Percentiles rank a stretch among this genome's conserved stretches.
Evolutionary conservation across 1,284 basidiomycete species (phyloP).

Genomic region (Sporisorium iseilematis-ciliati): DNA sequence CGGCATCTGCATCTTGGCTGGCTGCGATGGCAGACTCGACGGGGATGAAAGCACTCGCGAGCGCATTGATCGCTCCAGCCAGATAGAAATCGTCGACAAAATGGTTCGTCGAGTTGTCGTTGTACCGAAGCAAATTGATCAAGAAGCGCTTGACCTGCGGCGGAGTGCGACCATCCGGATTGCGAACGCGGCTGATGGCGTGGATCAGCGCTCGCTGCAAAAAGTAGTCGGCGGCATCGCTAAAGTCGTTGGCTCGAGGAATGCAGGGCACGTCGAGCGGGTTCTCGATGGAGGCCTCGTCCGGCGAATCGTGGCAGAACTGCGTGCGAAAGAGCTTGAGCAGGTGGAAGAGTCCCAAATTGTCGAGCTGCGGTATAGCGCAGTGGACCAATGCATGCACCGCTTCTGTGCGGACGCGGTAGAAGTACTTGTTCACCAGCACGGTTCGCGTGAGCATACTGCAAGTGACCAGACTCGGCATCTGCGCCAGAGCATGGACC

Average conservation of each 20-base stretch:
- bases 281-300: slow-evolving; percentile 41
- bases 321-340: slow-evolving; percentile 91
- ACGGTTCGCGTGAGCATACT: slow-evolving; percentile 91
- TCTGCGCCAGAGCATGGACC: slow-evolving; percentile 75
- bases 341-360: slow-evolving; percentile 92
- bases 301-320: slow-evolving; percentile 79
- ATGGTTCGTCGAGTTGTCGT: slow-evolving; percentile 94
- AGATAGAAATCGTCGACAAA: slow-evolving; percentile 93
- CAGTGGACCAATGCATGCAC: slow-evolving; percentile 88
- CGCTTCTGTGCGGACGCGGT: slow-evolving; percentile 95
- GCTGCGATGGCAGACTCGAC: slow-evolving; percentile 52
- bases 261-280: slow-evolving; percentile 77
- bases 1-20: slow-evolving; percentile 52
- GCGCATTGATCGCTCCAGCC: slow-evolving; percentile 84
- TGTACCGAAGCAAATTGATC: slow-evolving; percentile 88
- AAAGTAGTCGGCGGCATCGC: slow-evolving; percentile 91
- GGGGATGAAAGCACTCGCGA: slow-evolving; percentile 80
- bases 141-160: slow-evolving; percentile 89
- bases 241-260: slow-evolving; percentile 92
- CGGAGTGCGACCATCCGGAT: slow-evolving; percentile 83
- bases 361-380: slow-evolving; percentile 82
- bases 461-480: slow-evolving; percentile 88
- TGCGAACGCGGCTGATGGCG: slow-evolving; percentile 85
- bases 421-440: slow-evolving; percentile 95
- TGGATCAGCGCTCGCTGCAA: slow-evolving; percentile 87